Evolutionary conservation across 2,329 filamentous ascomycete species (phyloP), one percentile per base, ranked within the genome.

Genomic region (Beauveria medogensis): DNA sequence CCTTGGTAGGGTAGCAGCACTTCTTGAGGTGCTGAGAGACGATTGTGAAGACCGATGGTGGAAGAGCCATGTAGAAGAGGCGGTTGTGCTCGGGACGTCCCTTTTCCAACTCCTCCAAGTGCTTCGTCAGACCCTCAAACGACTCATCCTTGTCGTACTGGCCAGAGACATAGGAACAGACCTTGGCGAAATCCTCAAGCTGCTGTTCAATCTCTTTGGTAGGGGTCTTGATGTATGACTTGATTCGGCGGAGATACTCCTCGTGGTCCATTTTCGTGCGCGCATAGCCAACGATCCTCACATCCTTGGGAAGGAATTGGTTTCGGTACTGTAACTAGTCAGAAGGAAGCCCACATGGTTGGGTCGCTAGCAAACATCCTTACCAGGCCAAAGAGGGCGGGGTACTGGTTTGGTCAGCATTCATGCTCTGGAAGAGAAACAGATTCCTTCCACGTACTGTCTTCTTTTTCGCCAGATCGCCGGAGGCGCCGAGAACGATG

Each of bases 381-480:
- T 85, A 97, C 92, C 71, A 99, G 87, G 69, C 94, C 94, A 74
- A 99, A 99, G 61, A 99, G 87, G 63, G 94, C 94, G 67, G 94
- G 94, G 80, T 96, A 99, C 90, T 96, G 64, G 47, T 58, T 59
- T 52, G 59, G 61, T 63, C 51, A 61, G 59, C 41, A 24, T 50
- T 68, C 67, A 72, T 69, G 67, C 67, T 18, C 14, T 40, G 46
- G 51, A n/a, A 53, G 41, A 50, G 14, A 10, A 43, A 18, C 59
- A 63, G 2, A 12, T 2, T 14, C 4, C 12, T 37, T 20, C 61
- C 48, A 64, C 86, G 74, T 78, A 96, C 92, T 51, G 94, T 99
- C 88, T 99, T 99, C 88, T 99, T 99, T 85, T 99, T 99, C 56
- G 94, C 94, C 68, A 99, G 80, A 82, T 99, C 94, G 71, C 94